Conservation (phyloP, 1,139 yeast genomes). For the Suhomyces bolitotheri region DNA sequence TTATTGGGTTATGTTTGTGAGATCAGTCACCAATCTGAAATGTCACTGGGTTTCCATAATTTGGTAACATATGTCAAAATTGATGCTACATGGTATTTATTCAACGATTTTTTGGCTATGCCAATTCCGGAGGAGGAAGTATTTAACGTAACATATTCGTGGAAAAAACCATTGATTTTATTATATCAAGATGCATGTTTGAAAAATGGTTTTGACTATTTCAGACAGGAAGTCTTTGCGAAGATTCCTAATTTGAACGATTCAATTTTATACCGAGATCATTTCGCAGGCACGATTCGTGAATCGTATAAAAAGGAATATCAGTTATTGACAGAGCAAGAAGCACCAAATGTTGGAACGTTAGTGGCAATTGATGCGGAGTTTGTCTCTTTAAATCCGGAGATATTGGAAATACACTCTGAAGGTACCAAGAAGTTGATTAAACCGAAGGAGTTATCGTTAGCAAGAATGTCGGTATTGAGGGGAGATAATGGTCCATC, state of each 20-base stretch:
- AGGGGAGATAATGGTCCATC: conserved; percentile 69
- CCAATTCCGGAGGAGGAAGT: conserved; percentile 74
- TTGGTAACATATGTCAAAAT: conserved; percentile 60
- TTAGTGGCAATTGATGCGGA: conserved; percentile 96
- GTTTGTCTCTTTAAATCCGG: conserved; percentile 81
- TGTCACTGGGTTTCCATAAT: conserved; percentile 50
- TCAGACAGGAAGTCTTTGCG: conserved; percentile 23
- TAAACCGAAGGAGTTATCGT: conserved; percentile 71
- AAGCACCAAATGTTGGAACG: conserved; percentile 74
- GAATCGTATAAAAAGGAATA: conserved; percentile 62
- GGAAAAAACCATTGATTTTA: conserved; percentile 83
- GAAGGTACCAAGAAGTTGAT: conserved; percentile 69
- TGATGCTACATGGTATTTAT: conserved; percentile 72
- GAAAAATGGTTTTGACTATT: conserved; percentile 24
- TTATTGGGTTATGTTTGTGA: conserved; percentile 70
- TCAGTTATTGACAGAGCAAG: conserved; percentile 59
- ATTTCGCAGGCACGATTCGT: conserved; percentile 70
- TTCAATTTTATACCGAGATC: conserved; percentile 70
- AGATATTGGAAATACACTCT: conserved; percentile 69
- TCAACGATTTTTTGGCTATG: conserved; percentile 90
- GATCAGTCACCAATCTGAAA: conserved; percentile 55
- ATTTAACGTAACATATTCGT: conserved; percentile 62
- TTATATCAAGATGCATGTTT: conserved; percentile 56
- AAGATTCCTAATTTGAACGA: conserved; percentile 48
- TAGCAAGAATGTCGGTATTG: conserved; percentile 88